Base-by-base conservation (phyloP, 75 land plant species). In the Sequoiadendron giganteum region DNA sequence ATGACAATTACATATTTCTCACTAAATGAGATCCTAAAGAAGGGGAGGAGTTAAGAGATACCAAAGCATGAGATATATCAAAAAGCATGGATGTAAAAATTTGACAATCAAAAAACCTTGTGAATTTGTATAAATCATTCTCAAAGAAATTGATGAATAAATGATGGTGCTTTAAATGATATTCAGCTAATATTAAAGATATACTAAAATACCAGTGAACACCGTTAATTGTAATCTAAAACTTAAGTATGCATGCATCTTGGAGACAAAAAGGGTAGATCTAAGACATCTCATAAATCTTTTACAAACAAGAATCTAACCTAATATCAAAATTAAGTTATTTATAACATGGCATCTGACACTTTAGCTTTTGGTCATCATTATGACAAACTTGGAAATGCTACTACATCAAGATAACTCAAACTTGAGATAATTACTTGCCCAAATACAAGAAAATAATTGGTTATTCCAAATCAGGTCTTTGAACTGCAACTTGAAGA, bases 91-190 rank as follows among this genome's bases (percentile, higher is more conserved):
- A 30, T 86, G 87, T 47, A 85, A 36, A 36, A 34, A 15, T 85
- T 76, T 47, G 32, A 36, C 9, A 45, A 65, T 85, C 86, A 58
- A 72, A 86, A 86, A n/a, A 86, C 25, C 13, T 58, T 86, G 52
- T 28, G 65, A 18, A 86, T 49, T 55, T 43, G 86, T 40, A 36
- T 47, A 32, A 42, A 83, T 19, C 49, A 83, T 83, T 47, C 39
- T 21, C 30, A 83, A 47, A 47, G 13, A 10, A 47, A 43, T 2
- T 36, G 85, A 83, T 43, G 85, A 36, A 28, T 42, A 47, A 43
- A 43, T 3, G 85, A 36, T 83, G 85, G 13, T 47, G 21, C 2
- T 19, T 58, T 58, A 18, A 58, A 58, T 19, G 28, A 58, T 21
- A 58, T 21, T 19, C 25, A 58, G 21, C 25, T 58, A 58, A 58